phyloP scores from a whole-genome alignment of 169 alveolate species.

The Plasmodium gonderi region DNA sequence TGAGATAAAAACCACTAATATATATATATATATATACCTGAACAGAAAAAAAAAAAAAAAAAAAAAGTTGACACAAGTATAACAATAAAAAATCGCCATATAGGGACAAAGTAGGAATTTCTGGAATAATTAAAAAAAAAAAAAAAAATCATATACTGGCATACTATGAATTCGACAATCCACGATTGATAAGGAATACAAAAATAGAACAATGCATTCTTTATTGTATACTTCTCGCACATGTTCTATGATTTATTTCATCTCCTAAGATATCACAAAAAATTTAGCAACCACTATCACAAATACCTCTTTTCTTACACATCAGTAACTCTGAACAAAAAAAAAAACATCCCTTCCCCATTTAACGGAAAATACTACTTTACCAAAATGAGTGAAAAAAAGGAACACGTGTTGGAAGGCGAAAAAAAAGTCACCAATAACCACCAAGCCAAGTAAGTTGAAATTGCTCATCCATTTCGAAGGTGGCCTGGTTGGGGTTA shows the following conservation, averaged over 20 bases:
- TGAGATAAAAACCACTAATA: too few relatives aligned
- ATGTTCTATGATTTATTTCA: not conserved
- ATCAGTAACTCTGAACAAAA: not conserved
- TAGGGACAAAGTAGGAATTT: too few relatives aligned
- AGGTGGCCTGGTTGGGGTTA: not conserved
- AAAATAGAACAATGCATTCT: not conserved
- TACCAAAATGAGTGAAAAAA: not conserved
- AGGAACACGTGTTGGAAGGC: slow-evolving; percentile 6
- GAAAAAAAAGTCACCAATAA: not conserved
- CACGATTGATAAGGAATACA: too few relatives aligned
- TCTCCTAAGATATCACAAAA: not conserved
- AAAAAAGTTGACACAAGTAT: too few relatives aligned
- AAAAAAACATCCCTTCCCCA: not conserved
- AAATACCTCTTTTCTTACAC: not conserved
- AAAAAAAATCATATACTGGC: too few relatives aligned
- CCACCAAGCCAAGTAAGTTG: not conserved
- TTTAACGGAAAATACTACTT: not conserved
- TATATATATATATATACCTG: too few relatives aligned
- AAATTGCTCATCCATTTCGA: not conserved
- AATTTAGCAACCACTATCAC: not conserved
- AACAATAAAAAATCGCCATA: too few relatives aligned
- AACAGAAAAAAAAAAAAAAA: too few relatives aligned
- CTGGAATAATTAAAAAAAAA: too few relatives aligned
- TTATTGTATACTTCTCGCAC: not conserved
- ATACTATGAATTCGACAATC: too few relatives aligned